Percentiles rank a stretch among this genome's conserved stretches.
These are phyloP conservation scores for Tulasnella calospora DNA, from an alignment of 768 basidiomycete species.

Conservation along the genomic window DNA sequence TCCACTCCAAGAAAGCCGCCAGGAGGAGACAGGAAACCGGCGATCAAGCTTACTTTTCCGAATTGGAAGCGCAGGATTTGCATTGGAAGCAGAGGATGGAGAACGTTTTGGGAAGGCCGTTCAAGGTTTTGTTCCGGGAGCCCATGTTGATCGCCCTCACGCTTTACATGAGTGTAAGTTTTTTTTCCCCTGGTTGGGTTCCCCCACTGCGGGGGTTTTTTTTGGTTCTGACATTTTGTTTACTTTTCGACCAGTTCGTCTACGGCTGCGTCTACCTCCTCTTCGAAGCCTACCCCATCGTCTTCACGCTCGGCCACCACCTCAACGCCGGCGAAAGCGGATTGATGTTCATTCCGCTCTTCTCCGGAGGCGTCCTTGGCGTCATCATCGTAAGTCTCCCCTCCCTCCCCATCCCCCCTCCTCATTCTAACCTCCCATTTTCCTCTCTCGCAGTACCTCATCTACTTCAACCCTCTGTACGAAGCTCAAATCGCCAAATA, in stretches of 20 bases:
- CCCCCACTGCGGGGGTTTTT: too few species aligned
- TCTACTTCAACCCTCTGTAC: constrained; percentile 38
- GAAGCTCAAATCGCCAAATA: constrained; percentile 32
- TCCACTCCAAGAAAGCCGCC: constrained; percentile 19
- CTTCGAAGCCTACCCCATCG: constrained; percentile 37
- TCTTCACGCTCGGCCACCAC: constrained; percentile 33
- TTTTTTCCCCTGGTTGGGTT: background rate
- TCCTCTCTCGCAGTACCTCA: constrained; percentile 33
- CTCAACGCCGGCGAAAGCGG: constrained; percentile 34
- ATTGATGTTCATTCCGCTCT: constrained; percentile 34
- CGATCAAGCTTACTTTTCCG: constrained; percentile 21
- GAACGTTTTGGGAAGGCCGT: constrained; percentile 25
- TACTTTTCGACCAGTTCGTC: constrained; percentile 15
- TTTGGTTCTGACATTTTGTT: background rate
- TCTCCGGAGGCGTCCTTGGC: constrained; percentile 33
- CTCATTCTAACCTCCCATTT: background rate
- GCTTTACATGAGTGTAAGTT: constrained; percentile 36
- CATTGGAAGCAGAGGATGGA: constrained; percentile 15
- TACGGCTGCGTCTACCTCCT: constrained; percentile 34
- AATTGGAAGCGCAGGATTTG: constrained; percentile 25
- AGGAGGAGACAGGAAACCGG: constrained; percentile 27
- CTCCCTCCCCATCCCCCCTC: constrained; percentile 13
- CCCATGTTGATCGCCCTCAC: constrained; percentile 35
- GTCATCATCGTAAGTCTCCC: constrained; percentile 34
- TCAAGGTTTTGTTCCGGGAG: constrained; percentile 29